phyloP scores from a whole-genome alignment of 495 filamentous ascomycete genomes.

The Neurospora africana region DNA sequence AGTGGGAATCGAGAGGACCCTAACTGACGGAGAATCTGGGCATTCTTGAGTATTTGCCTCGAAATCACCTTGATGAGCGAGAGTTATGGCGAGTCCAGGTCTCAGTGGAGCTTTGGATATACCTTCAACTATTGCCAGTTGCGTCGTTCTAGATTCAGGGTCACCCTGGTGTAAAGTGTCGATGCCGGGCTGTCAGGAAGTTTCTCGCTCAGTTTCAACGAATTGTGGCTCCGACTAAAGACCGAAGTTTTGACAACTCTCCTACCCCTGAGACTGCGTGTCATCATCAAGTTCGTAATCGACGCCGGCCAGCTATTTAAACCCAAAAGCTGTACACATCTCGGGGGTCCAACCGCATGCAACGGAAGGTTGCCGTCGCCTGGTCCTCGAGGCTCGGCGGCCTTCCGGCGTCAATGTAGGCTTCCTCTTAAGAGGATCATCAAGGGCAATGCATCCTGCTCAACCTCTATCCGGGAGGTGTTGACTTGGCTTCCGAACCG shows the following conservation, averaged over 20 bases:
- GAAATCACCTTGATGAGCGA: not conserved
- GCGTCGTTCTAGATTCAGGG: not conserved
- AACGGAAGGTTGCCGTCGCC: not conserved
- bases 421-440: not conserved
- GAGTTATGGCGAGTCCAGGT: not conserved
- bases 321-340: not conserved
- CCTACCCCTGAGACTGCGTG: not conserved
- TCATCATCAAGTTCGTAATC: not conserved
- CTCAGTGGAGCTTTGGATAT: not conserved
- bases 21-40: not conserved
- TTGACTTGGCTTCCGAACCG: not conserved
- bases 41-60: not conserved
- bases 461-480: not conserved
- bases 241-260: not conserved
- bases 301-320: not conserved
- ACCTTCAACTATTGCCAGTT: not conserved
- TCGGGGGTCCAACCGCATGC: not conserved
- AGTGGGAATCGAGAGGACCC: not conserved
- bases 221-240: not conserved
- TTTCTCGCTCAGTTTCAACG: not conserved
- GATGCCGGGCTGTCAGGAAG: not conserved
- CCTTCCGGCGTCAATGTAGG: not conserved
- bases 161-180: not conserved
- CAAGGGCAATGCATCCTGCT: not conserved
- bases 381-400: not conserved